phyloP scores from a whole-genome alignment of 1,284 basidiomycete genomes.

The Hypsizygus ulmarius region DNA sequence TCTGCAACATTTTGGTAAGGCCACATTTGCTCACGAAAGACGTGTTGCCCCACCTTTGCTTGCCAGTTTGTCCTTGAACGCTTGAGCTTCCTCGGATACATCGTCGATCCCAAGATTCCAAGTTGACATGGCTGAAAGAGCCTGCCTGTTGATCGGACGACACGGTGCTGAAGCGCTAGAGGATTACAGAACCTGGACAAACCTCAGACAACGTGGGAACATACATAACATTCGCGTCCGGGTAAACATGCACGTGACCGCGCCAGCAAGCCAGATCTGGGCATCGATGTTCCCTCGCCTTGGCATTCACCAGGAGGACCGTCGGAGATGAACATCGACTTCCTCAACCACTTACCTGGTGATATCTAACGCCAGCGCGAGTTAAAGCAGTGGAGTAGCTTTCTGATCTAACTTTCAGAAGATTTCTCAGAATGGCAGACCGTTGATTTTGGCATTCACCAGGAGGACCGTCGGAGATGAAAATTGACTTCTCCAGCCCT shows the following conservation, averaged over 20 bases:
- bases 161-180: not conserved
- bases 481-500: too few species aligned
- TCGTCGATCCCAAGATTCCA: constrained; percentile 58
- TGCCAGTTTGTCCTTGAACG: constrained; percentile 56
- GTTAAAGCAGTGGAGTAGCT: too few species aligned
- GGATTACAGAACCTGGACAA: not conserved
- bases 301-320: too few species aligned
- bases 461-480: too few species aligned
- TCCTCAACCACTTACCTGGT: too few species aligned
- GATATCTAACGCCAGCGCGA: too few species aligned
- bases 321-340: too few species aligned
- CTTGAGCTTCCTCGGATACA: constrained; percentile 56
- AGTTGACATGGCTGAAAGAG: constrained; percentile 45
- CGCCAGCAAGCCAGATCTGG: not conserved
- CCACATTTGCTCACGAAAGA: constrained; percentile 3
- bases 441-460: too few species aligned
- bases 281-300: too few species aligned
- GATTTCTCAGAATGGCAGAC: too few species aligned
- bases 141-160: not conserved
- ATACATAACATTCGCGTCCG: constrained; percentile 1
- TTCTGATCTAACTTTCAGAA: too few species aligned
- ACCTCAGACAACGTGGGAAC: not conserved
- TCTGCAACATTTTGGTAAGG: constrained; percentile 36
- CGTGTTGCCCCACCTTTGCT: constrained; percentile 51
- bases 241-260: constrained; percentile 5